These are phyloP conservation scores for Globisporangium splendens DNA, from an alignment of 352 stramenopile species.

Conservation along the genomic window DNA sequence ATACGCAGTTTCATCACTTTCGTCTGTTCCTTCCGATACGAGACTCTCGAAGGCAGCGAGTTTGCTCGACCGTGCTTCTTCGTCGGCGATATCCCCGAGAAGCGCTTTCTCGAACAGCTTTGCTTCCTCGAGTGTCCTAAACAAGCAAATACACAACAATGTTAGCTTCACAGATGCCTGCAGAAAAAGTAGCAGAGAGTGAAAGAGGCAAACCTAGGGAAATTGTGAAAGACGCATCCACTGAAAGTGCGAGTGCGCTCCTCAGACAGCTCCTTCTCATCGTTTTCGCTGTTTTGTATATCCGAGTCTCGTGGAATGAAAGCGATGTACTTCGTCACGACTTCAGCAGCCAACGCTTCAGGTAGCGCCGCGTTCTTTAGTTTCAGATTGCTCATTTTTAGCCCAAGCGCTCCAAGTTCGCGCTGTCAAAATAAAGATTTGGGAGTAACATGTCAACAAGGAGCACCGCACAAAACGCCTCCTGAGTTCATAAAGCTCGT, in stretches of 20 bases:
- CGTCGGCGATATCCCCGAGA: slow-evolving; percentile 15
- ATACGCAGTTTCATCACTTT: not conserved
- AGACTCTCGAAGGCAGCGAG: slow-evolving; percentile 9
- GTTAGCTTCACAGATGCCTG: not conserved
- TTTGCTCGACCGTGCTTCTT: slow-evolving; percentile 8
- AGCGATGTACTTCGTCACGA: slow-evolving; percentile 33
- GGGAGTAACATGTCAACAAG: not conserved
- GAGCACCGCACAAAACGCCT: slow-evolving; percentile 10
- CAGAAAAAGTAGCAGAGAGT: not conserved
- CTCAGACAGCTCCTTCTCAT: not conserved
- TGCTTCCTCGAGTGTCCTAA: slow-evolving; percentile 43
- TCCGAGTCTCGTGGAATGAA: slow-evolving; percentile 3
- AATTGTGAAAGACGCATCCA: slow-evolving; percentile 53
- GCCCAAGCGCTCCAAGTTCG: slow-evolving; percentile 46
- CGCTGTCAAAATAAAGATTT: slow-evolving; percentile 20
- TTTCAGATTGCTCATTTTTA: slow-evolving; percentile 31
- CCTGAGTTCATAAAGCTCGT: slow-evolving; percentile 22
- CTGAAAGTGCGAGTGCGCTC: not conserved
- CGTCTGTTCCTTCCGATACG: slow-evolving; percentile 2
- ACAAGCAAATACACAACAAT: not conserved
- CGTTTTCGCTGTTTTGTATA: not conserved
- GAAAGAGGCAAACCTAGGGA: slow-evolving; percentile 30
- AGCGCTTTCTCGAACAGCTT: slow-evolving; percentile 47
- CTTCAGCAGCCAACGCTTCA: slow-evolving; percentile 46
- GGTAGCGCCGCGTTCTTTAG: slow-evolving; percentile 46